Evolutionary conservation across 1,284 basidiomycete genomes (phyloP).

Genomic region (Tilletia walkeri): DNA sequence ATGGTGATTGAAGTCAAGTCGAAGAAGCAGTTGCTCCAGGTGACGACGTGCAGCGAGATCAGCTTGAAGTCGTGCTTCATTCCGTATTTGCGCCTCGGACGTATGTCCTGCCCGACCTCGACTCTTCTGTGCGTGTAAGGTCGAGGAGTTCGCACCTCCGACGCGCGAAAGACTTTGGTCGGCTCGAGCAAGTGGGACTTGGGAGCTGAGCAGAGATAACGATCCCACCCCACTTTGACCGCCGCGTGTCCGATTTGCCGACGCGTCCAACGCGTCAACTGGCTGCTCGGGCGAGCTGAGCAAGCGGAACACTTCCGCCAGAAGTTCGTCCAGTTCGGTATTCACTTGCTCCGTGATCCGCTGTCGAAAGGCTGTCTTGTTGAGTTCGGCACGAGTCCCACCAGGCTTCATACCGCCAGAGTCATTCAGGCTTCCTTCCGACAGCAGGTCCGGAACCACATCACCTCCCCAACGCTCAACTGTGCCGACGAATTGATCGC

Average conservation of each 20-base stretch:
- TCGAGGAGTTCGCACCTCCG: too few relatives aligned
- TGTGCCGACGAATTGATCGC: conserved; percentile 72
- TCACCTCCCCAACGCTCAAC: conserved; percentile 90
- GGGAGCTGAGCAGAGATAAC: conserved; percentile 24
- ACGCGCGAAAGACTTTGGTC: not conserved
- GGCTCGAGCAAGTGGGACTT: conserved; percentile 20
- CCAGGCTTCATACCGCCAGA: conserved; percentile 58
- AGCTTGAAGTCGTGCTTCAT: conserved; percentile 58
- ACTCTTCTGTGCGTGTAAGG: not conserved
- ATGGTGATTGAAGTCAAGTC: conserved; percentile 82
- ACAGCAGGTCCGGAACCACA: conserved; percentile 75
- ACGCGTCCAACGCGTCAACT: conserved; percentile 19
- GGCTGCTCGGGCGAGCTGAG: conserved; percentile 27
- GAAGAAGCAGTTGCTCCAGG: conserved; percentile 74
- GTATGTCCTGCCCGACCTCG: conserved; percentile 30
- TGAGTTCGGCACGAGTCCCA: conserved; percentile 21
- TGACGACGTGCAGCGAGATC: conserved; percentile 70
- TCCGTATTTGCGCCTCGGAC: conserved; percentile 27
- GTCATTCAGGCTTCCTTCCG: conserved; percentile 69
- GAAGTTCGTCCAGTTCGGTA: conserved; percentile 66
- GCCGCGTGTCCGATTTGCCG: not conserved
- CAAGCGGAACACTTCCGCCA: conserved; percentile 72
- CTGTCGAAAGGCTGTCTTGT: too few relatives aligned
- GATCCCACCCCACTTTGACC: conserved; percentile 18
- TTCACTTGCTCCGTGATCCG: conserved; percentile 60